Evolutionary conservation across 192 early-diverging fungal genomes (phyloP), one percentile per base, ranked within the genome.

Genomic region (Coemansia sp.): DNA sequence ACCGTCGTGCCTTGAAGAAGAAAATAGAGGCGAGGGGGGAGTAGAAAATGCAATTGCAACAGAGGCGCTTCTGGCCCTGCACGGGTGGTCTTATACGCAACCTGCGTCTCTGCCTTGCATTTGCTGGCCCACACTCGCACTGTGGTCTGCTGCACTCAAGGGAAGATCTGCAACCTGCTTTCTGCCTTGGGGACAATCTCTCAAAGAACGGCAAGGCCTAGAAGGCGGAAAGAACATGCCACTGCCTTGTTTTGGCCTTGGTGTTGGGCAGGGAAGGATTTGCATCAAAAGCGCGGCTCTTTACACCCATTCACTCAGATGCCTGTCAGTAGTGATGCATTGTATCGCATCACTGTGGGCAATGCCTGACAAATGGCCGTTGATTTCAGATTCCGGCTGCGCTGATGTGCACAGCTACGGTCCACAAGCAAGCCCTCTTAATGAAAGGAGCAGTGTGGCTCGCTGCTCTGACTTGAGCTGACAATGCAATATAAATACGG

Each of bases 81-180:
- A 55, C 26, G 6, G 26, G 25, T 16, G 52, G 52, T 55, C 52
- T 55, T 55, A 55, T 31, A 55, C 7, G 52, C 52, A 55, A 28
- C 52, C 33, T 55, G 52, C 52, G 12, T 31, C 26, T 55, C 52
- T 26, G 52, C 52, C 52, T 26, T 6, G 52, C 26, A 31, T 13
- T 13, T 16, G 12, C 33, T 28, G 26, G 52, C 14, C 52, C 52
- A 31, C 52, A 55, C 28, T 55, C 52, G 52, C 52, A 55, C 52
- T 33, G 52, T 55, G 52, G 52, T 55, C 52, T 55, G 52, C 43
- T 20, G 20, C n/a, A 18, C 10, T 47, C 8, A 9, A 47, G 20
- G 43, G 52, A 55, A 28, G 52, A 55, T 55, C 52, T 31, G 16
- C 52, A 55, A 55, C 52, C 52, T 55, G 52, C 52, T 16, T 55